Percentiles rank a stretch among this genome's conserved stretches.
Conservation (phyloP, 257 asterid genomes). For the Paraleonurus japonicus region DNA sequence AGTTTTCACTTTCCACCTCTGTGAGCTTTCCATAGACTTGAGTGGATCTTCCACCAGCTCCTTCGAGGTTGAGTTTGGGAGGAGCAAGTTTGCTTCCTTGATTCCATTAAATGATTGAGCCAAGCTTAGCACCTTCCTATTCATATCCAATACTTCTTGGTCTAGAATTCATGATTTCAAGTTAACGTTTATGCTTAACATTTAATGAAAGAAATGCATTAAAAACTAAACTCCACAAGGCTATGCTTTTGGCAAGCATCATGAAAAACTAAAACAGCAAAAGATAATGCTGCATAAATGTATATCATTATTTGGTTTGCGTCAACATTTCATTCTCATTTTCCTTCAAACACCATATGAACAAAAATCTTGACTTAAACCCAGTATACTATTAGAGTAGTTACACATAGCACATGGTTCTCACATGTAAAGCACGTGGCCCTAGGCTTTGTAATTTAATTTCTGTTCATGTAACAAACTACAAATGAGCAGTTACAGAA, state of each 20-base stretch:
- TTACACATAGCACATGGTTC: too few species aligned
- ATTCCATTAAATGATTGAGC: constrained; percentile 65
- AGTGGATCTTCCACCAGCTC: constrained; percentile 85
- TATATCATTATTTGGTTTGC: not conserved
- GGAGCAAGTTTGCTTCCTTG: constrained; percentile 73
- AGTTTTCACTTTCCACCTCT: constrained; percentile 76
- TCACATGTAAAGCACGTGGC: too few species aligned
- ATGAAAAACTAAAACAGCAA: not conserved
- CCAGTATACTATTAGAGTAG: too few species aligned
- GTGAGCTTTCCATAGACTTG: constrained; percentile 62
- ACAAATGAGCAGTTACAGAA: too few species aligned
- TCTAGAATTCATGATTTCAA: constrained; percentile 40
- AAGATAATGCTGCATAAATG: not conserved
- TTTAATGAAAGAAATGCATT: not conserved
- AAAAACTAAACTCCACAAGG: constrained; percentile 5
- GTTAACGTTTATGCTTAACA: not conserved
- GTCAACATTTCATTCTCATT: not conserved
- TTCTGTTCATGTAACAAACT: too few species aligned
- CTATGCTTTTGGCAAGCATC: not conserved
- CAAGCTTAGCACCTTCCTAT: constrained; percentile 79
- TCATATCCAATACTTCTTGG: constrained; percentile 76
- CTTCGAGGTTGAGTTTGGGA: constrained; percentile 72
- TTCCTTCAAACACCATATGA: not conserved
- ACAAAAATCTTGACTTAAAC: not conserved
- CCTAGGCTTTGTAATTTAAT: too few species aligned